Conservation (phyloP, 148 eudicot genomes). For the Bassia scoparia region DNA sequence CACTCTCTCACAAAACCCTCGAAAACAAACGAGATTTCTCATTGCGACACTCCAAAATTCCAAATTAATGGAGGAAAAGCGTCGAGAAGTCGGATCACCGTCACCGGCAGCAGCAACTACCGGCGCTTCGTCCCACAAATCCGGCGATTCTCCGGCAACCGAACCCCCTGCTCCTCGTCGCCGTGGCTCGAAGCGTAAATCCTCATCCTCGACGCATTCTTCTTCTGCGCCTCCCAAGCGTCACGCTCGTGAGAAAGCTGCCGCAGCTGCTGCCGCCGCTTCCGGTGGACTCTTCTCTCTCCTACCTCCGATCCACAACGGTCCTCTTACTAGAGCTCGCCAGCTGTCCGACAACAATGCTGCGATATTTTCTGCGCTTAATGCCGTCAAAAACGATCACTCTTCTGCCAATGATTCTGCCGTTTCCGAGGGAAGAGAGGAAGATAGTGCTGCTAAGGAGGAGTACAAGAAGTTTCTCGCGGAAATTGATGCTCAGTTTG, state of each 20-base stretch:
- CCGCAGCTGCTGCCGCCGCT: constrained; percentile 37
- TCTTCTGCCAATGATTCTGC: constrained; percentile 25
- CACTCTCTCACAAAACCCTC: constrained; percentile 16
- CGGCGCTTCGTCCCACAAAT: constrained; percentile 21
- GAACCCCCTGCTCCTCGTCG: constrained; percentile 56
- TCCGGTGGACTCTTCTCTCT: constrained; percentile 27
- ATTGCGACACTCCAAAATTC: background rate
- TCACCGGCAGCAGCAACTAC: constrained; percentile 27
- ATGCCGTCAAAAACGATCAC: constrained; percentile 31
- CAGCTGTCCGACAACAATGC: constrained; percentile 58
- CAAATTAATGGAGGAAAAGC: constrained; percentile 62
- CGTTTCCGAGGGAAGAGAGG: constrained; percentile 26
- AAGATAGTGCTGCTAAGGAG: constrained; percentile 29
- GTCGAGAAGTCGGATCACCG: constrained; percentile 42
- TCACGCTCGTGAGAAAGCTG: constrained; percentile 61
- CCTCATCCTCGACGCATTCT: constrained; percentile 26
- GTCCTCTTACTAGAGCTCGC: constrained; percentile 79
- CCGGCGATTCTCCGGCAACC: constrained; percentile 29
- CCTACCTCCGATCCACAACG: constrained; percentile 65
- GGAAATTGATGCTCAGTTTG: constrained; percentile 53
- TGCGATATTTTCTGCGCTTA: constrained; percentile 30
- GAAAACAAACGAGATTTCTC: too few species aligned
- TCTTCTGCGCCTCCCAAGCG: constrained; percentile 59
- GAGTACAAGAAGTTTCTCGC: constrained; percentile 58
- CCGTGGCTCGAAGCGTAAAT: constrained; percentile 70